A percentile compares a stretch with the other conserved stretches of the same genome.
Evolutionary conservation across 371 early-diverging fungal genomes (phyloP).

Genomic region (Phascolomyces articulosus): DNA sequence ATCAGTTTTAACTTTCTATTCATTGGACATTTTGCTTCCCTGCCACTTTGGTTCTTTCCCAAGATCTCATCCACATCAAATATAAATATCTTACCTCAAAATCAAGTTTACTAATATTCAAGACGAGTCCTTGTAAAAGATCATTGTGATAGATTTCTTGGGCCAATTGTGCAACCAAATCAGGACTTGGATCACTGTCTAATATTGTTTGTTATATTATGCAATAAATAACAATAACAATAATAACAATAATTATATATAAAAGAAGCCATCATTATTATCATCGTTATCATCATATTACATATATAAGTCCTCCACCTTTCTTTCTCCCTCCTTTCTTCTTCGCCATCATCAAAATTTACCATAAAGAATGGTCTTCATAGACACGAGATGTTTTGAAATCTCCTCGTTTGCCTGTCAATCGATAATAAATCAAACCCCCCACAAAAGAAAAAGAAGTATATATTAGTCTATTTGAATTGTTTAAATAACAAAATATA

Average conservation of each 20-base stretch:
- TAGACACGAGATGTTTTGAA: slow-evolving; percentile 86
- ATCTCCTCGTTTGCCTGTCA: slow-evolving; percentile 93
- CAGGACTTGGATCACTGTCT: slow-evolving; percentile 90
- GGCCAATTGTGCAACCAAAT: slow-evolving; percentile 90
- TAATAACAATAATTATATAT: neutral
- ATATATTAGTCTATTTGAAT: no score
- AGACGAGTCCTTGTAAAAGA: slow-evolving; percentile 80
- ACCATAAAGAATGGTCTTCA: slow-evolving; percentile 93
- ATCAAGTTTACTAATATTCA: slow-evolving; percentile 88
- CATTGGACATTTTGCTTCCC: no score
- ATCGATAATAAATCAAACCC: neutral
- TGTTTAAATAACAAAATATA: no score
- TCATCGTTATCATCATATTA: no score
- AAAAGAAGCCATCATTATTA: no score
- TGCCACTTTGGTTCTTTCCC: neutral
- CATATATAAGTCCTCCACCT: no score
- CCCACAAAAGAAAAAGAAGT: no score
- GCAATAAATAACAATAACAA: neutral
- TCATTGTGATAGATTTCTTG: slow-evolving; percentile 94
- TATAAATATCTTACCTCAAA: slow-evolving; percentile 74
- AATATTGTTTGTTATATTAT: slow-evolving; percentile 7
- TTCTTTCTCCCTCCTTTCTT: no score
- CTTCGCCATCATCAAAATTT: slow-evolving; percentile 72
- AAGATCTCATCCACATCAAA: neutral
- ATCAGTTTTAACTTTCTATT: neutral